phyloP scores from a whole-genome alignment of 371 early-diverging fungal species.

The Rhizopus delemar region DNA sequence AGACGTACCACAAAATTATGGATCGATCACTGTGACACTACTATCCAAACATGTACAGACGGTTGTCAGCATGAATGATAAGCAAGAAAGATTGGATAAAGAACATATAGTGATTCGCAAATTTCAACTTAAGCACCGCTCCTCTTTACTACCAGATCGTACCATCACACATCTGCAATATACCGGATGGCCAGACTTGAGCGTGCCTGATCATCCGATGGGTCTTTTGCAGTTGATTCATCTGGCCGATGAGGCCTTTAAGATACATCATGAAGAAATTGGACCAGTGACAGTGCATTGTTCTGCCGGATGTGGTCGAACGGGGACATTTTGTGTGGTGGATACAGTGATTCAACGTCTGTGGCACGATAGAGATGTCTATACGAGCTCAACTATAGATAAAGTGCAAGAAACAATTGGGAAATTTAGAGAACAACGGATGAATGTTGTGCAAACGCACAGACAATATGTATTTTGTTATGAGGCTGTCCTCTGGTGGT shows the following conservation, averaged over 20 bases:
- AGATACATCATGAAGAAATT: constrained; percentile 1
- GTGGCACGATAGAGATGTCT: constrained; percentile 43
- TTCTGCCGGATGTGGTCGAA: constrained; percentile 94
- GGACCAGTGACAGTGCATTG: constrained; percentile 91
- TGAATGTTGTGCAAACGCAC: constrained; percentile 81
- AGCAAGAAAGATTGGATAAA: constrained; percentile 8
- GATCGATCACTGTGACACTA: constrained; percentile 27
- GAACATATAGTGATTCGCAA: constrained; percentile 21
- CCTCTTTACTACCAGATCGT: constrained; percentile 19
- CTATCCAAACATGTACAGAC: constrained; percentile 18
- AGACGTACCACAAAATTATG: constrained; percentile 32
- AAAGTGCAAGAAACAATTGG: constrained; percentile 56
- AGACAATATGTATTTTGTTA: constrained; percentile 87
- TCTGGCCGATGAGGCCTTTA: constrained; percentile 49
- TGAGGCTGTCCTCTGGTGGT: constrained; percentile 69
- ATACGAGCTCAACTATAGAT: constrained; percentile 12
- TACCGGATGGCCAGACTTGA: constrained; percentile 84
- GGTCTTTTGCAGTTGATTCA: constrained; percentile 57
- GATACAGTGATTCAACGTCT: constrained; percentile 59
- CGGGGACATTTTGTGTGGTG: constrained; percentile 87
- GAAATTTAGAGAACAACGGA: constrained; percentile 72
- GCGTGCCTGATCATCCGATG: constrained; percentile 60
- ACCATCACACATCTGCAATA: constrained; percentile 75
- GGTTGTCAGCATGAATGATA: constrained; percentile 29
- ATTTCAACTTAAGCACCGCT: constrained; percentile 1